phyloP scores from a whole-genome alignment of 345 rosid species.

The Litchi chinensis region DNA sequence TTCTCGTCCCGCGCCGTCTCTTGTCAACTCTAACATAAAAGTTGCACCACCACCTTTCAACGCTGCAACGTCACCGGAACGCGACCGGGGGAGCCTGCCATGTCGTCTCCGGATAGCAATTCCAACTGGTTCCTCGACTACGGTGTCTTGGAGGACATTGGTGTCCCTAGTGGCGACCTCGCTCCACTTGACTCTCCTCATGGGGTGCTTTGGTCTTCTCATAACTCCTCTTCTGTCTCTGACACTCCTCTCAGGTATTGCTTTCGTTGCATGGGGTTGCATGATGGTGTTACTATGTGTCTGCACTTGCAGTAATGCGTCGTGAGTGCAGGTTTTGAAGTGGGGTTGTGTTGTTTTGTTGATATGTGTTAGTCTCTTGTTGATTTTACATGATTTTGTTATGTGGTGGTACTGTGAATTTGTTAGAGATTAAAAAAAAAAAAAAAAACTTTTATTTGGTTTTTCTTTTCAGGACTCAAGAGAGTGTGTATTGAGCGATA shows the following conservation, averaged over 20 bases:
- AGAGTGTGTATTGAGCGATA: too few species aligned
- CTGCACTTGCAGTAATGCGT: background rate
- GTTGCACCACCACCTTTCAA: background rate
- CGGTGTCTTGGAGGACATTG: slow-evolving; percentile 40
- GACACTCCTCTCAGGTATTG: slow-evolving; percentile 36
- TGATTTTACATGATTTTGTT: too few species aligned
- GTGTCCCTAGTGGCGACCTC: slow-evolving; percentile 44
- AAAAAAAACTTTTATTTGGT: too few species aligned
- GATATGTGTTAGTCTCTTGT: background rate
- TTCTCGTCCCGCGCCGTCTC: background rate
- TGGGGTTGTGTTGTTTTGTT: background rate
- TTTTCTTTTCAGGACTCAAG: too few species aligned
- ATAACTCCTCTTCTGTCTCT: slow-evolving; percentile 16
- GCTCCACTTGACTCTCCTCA: slow-evolving; percentile 35
- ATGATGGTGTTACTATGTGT: background rate
- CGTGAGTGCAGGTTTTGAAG: background rate
- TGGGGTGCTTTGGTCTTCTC: slow-evolving; percentile 38
- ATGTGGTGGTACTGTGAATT: background rate
- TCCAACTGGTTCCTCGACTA: slow-evolving; percentile 49
- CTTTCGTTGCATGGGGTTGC: background rate
- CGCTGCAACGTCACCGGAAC: background rate
- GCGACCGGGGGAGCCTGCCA: slow-evolving; percentile 12
- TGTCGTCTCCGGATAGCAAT: slow-evolving; percentile 36
- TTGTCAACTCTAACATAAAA: background rate
- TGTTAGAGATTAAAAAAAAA: too few species aligned